Base-by-base conservation (phyloP, 2,329 filamentous ascomycete genomes). In the Talaromyces islandicus region DNA sequence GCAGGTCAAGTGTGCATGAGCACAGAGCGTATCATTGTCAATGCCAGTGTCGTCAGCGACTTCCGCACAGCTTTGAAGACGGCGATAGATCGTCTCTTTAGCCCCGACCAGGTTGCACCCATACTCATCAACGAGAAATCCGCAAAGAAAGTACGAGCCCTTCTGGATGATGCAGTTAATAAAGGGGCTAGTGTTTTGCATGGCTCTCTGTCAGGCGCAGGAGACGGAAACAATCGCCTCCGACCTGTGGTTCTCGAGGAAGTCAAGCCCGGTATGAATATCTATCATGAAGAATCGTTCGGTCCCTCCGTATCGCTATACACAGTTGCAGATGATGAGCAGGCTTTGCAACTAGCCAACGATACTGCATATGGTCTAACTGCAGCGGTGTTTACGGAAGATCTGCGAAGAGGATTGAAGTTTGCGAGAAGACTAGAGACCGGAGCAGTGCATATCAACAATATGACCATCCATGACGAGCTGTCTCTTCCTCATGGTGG, bases 1-100 rank as follows among this genome's bases (percentile, higher is more conserved):
- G 78, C 81, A 67, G 86, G 86, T n/a, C 86, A 89, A 69, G 80
- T 87, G n/a, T 89, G 86, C 75, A 84, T 83, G 12, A 84, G 86
- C 7, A 87, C 84, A 0, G 86, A 84, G 11, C 81, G 86, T 12
- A 80, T 90, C 12, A 74, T 88, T 1, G 86, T 89, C 2, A 85
- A 89, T 46, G 30, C 48, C 29, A 38, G 48, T 43, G 57, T 58
- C 17, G 57, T 38, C 17, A 50, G 43, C 19, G 46, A 25, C 32
- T 46, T 46, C 19, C 41, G 41, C 41, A 46, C 41, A 21, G 41
- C 41, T 46, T 46, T 46, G 41, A 46, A 46, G 41, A n/a, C 41
- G 19, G 41, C 41, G 19, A n/a, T 46, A 46, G 19, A 46, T 21
- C 41, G 41, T 46, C 11, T 46, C 17, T 46, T 46, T 46, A 21